Base-by-base conservation (phyloP, 2,329 filamentous ascomycete genomes). In the Aureobasidium pullulans region DNA sequence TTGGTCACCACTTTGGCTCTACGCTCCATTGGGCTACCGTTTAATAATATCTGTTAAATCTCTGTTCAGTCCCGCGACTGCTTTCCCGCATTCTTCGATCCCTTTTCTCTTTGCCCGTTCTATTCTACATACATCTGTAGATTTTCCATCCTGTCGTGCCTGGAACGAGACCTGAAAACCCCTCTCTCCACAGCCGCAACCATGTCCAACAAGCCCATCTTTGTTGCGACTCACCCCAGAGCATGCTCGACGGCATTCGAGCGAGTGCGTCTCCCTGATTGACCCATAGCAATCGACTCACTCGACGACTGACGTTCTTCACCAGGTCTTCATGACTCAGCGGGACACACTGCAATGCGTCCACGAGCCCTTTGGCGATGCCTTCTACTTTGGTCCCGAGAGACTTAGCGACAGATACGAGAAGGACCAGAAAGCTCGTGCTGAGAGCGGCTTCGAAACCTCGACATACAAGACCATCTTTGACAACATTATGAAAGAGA, bases 211-310 rank as follows among this genome's bases (percentile, higher is more conserved):
- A 94, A 86, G 71, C 88, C 89, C 40, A 89, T 97, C 73, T 97
- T 97, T 73, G 86, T 94, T 69, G 90, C 87, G 60, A 97, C 94
- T 68, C 93, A 97, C 75, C 94, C 94, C 37, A 83, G 94, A 75
- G 90, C 93, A 64, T 96, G 92, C 79, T 96, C 92, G 60, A 97
- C 94, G 50, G 94, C 94, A 32, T 99, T 97, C 77, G 94, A 99
- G 79, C 82, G 93, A 75, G 93, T 95, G 80, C 70, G 81, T 76
- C 29, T 34, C 31, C 50, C 47, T 29, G 42, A 9, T 31, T 15
- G 42, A 47, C 15, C 31, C 43, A 19, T 2, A 16, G n/a, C 40
- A 6, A 29, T 23, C 32, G 32, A 13, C 48, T 9, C 23, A 19
- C 16, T 13, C 43, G 31, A 37, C 40, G 11, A 49, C 59, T 57